These are phyloP conservation scores for Wickerhamomyces chambardii DNA, from an alignment of 805 yeast genomes.

Conservation along the genomic window DNA sequence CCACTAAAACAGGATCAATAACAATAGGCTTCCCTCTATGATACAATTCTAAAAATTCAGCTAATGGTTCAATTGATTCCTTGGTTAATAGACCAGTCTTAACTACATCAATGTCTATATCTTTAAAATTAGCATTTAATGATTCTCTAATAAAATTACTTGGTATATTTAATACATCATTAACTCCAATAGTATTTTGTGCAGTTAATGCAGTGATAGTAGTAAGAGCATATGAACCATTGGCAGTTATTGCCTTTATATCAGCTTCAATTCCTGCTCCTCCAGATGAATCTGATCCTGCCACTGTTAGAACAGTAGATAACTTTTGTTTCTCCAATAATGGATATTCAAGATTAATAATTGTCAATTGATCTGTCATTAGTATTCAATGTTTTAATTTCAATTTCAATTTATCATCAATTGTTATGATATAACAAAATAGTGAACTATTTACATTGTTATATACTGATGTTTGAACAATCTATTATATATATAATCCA, in stretches of 20 bases:
- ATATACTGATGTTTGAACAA: no score
- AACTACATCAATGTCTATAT: conserved; percentile 54
- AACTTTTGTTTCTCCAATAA: no score
- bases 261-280: conserved; percentile 94
- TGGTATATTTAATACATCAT: conserved; percentile 31
- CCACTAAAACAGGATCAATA: conserved; percentile 79
- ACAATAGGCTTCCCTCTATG: conserved; percentile 33
- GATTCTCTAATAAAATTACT: conserved; percentile 34
- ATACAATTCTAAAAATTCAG: conserved; percentile 22
- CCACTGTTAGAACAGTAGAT: conserved; percentile 37
- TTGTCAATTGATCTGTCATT: no score
- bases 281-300: conserved; percentile 82
- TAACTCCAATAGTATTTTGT: conserved; percentile 51
- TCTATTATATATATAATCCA: no score
- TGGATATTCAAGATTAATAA: no score
- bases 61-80: conserved; percentile 41
- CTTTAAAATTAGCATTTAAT: conserved; percentile 46
- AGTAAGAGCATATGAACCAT: conserved; percentile 68
- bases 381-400: no score
- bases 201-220: conserved; percentile 76
- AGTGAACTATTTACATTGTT: no score
- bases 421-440: no score
- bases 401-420: no score
- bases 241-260: conserved; percentile 67
- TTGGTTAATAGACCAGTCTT: conserved; percentile 73